A percentile compares a stretch with the other conserved stretches of the same genome.
phyloP scores from a whole-genome alignment of 2,329 filamentous ascomycete species.

The Colletotrichum sp. region DNA sequence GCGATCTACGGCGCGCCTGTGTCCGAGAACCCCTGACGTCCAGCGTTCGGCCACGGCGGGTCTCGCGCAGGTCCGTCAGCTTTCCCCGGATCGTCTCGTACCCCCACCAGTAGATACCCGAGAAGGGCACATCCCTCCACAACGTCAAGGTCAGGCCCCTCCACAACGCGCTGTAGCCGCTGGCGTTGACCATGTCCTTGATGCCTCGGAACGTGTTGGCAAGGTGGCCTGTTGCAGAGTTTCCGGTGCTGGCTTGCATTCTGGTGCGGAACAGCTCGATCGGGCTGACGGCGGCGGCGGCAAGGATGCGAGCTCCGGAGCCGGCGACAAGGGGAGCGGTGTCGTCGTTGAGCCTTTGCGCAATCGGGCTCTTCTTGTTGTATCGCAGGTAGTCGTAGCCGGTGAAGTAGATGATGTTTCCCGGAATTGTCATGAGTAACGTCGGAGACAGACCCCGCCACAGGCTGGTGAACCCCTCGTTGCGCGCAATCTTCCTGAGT shows the following conservation, averaged over 20 bases:
- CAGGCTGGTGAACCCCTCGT: constrained; percentile 85
- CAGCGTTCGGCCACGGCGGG: constrained; percentile 46
- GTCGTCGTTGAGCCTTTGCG: constrained; percentile 64
- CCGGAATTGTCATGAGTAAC: constrained; percentile 89
- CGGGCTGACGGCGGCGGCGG: constrained; percentile 83
- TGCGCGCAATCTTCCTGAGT: constrained; percentile 89
- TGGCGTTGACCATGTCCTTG: constrained; percentile 75
- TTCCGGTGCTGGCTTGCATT: constrained; percentile 77
- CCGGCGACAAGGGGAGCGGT: constrained; percentile 85
- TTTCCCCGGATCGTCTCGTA: constrained; percentile 83
- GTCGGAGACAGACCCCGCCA: constrained; percentile 97
- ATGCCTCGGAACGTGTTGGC: constrained; percentile 79
- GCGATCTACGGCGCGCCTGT: constrained; percentile 56
- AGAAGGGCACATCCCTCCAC: constrained; percentile 97
- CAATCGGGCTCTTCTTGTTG: constrained; percentile 75
- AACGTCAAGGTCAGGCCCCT: constrained; percentile 87
- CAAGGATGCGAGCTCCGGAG: constrained; percentile 76
- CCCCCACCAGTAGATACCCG: constrained; percentile 96
- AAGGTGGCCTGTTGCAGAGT: constrained; percentile 71
- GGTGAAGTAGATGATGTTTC: constrained; percentile 98
- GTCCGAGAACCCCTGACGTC: constrained; percentile 41
- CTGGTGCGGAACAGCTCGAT: constrained; percentile 94
- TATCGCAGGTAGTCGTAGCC: constrained; percentile 94
- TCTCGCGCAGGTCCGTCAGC: constrained; percentile 72
- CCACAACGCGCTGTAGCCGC: constrained; percentile 87